Evolutionary conservation across 306 rosid genomes (phyloP), one percentile per base, ranked within the genome.

Genomic region (Oxytropis ochrocephala): DNA sequence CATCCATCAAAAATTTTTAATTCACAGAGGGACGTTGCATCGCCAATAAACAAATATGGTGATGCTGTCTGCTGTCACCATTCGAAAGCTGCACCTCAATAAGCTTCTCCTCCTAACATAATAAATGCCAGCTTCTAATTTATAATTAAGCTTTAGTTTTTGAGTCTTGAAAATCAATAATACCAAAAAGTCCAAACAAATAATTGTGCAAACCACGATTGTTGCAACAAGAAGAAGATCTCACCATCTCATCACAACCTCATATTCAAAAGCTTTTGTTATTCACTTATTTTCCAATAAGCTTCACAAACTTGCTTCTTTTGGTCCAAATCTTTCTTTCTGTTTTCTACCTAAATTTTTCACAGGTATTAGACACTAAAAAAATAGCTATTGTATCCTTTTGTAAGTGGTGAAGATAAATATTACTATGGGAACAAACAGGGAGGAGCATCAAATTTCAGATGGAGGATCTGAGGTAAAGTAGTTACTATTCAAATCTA

Each of bases 391-490:
- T 81, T 60, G 41, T 44, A 7, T 62, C 79, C 11, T 67, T 76
- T 65, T 67, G 10, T 44, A 80, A 80, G 72, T 74, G 76, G 64
- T 61, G 64, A 60, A 66, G 56, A 62, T 55, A 81, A 51, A 51
- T 64, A 69, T 50, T 69, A 63, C 80, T 38, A 83, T 78, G 90
- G 87, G 91, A 76, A 85, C 88, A 62, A 91, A 91, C 79, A 79
- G 81, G 2, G 83, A 72, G 65, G 84, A 81, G 58, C 83, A 73
- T 32, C 66, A 74, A 71, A 72, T 77, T 60, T 61, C 84, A 49
- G 82, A 56, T 7, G 82, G 46, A 75, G 88, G 79, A 56, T 70
- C 89, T 50, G 78, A 85, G 91, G 96, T 86, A 74, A 69, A 66
- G 76, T 57, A 2, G 12, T 79, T 71, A 55, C 55, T 67, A 17